These are phyloP conservation scores for Smittium mucronatum DNA, from an alignment of 371 early-diverging fungal genomes.

Conservation along the genomic window DNA sequence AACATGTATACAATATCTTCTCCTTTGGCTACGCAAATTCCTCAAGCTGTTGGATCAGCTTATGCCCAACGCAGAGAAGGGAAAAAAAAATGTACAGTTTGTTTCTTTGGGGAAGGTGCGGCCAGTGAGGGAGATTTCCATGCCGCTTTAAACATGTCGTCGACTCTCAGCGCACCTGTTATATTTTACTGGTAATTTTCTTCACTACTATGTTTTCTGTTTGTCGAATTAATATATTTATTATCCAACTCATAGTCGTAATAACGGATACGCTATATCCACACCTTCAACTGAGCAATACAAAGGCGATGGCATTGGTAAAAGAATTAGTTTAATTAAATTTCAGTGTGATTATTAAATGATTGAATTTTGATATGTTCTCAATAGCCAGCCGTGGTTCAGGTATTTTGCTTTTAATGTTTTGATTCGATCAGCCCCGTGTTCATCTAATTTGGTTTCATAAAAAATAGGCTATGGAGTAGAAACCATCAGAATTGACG, in stretches of 20 bases:
- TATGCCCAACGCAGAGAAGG: conserved; percentile 80
- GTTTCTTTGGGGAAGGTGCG: conserved; percentile 97
- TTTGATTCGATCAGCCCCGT: too few species aligned
- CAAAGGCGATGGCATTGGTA: conserved; percentile 81
- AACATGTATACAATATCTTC: conserved; percentile 95
- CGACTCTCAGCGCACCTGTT: conserved; percentile 79
- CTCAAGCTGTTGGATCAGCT: conserved; percentile 97
- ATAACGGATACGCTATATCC: conserved; percentile 97
- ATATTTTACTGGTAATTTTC: conserved; percentile 62
- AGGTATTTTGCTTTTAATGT: too few species aligned
- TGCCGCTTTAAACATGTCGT: conserved; percentile 92
- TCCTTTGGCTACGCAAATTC: conserved; percentile 91
- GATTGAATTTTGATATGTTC: too few species aligned
- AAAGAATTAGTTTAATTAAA: too few species aligned
- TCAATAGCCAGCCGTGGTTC: too few species aligned
- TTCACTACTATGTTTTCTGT: background rate
- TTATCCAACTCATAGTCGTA: conserved; percentile 67
- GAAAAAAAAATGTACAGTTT: conserved; percentile 60
- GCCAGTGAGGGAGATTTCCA: conserved; percentile 97
- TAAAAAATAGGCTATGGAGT: conserved; percentile 96
- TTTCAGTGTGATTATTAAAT: too few species aligned
- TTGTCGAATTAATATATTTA: too few species aligned
- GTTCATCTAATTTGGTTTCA: too few species aligned
- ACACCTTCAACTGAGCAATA: conserved; percentile 92
- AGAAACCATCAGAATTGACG: conserved; percentile 91